A percentile compares a stretch with the other conserved stretches of the same genome.
Conservation (phyloP, 2,329 filamentous ascomycete species). For the Alternaria infectoria region DNA sequence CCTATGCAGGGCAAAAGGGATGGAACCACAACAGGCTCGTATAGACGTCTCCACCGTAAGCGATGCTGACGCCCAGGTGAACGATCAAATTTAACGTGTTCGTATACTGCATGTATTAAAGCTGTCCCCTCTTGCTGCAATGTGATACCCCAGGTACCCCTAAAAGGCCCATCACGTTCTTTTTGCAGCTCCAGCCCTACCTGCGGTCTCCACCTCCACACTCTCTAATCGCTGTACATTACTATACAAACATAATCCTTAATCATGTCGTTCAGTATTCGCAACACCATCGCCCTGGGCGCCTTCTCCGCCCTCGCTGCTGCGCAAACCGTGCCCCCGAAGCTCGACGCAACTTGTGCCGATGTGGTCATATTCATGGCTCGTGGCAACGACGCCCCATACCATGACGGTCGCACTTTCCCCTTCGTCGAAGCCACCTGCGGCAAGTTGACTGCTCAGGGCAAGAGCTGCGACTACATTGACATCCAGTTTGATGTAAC, state of each 20-base stretch:
- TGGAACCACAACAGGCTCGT: not conserved
- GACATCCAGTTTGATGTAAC: conserved; percentile 26
- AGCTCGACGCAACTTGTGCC: conserved; percentile 25
- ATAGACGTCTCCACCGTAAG: not conserved
- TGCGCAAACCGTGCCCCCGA: conserved; percentile 33
- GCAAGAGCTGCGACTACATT: conserved; percentile 31
- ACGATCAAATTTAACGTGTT: not conserved
- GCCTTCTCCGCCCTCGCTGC: conserved; percentile 19
- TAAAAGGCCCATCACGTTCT: conserved; percentile 2
- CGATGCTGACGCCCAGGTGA: not conserved
- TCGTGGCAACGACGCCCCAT: conserved; percentile 30
- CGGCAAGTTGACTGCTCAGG: conserved; percentile 25
- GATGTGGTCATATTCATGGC: conserved; percentile 34
- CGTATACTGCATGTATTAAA: not conserved
- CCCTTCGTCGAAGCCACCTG: conserved; percentile 29
- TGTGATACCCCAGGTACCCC: conserved; percentile 1
- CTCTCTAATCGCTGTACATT: not conserved
- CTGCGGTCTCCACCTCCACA: not conserved
- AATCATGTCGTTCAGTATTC: conserved; percentile 32
- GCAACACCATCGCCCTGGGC: conserved; percentile 24
- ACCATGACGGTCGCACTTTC: conserved; percentile 26
- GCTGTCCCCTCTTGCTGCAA: not conserved
- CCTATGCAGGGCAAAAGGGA: not conserved
- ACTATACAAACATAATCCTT: conserved; percentile 15
- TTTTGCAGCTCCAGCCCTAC: not conserved